Evolutionary conservation across 257 asterid species (phyloP).

Genomic region (Solanum virginianum): DNA sequence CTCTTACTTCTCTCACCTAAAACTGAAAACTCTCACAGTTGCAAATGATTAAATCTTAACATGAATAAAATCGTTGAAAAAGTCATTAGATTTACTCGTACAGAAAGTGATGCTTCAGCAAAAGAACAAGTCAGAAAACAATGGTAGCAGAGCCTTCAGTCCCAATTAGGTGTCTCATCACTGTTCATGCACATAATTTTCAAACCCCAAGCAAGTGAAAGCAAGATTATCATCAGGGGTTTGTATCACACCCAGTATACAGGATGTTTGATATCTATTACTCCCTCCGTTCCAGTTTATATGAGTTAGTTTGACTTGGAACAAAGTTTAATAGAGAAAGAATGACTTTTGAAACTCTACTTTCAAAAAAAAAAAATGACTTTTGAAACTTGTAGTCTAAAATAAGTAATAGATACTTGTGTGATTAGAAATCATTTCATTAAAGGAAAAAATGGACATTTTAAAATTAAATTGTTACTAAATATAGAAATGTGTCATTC

Average conservation of each 20-base stretch:
- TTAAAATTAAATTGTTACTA: too few relatives aligned
- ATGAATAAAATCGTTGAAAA: neutral
- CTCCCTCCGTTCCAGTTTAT: too few relatives aligned
- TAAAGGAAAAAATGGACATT: too few relatives aligned
- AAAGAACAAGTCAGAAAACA: neutral
- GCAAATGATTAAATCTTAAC: neutral
- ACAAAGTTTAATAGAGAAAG: too few relatives aligned
- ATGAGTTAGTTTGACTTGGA: too few relatives aligned
- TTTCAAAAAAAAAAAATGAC: too few relatives aligned
- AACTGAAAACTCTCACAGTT: neutral
- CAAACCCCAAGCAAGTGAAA: neutral
- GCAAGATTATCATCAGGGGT: neutral
- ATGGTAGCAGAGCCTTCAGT: neutral
- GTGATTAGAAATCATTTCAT: too few relatives aligned
- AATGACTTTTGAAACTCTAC: too few relatives aligned
- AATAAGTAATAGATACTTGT: too few relatives aligned
- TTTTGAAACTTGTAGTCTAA: too few relatives aligned
- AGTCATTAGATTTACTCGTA: neutral
- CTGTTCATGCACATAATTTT: neutral
- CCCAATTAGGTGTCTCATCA: neutral
- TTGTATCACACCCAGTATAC: neutral
- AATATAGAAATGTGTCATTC: too few relatives aligned
- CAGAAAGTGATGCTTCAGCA: neutral
- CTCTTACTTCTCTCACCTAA: neutral
- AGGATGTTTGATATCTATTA: neutral